phyloP scores from a whole-genome alignment of 148 eudicot species.

The Rhododendron henanense region DNA sequence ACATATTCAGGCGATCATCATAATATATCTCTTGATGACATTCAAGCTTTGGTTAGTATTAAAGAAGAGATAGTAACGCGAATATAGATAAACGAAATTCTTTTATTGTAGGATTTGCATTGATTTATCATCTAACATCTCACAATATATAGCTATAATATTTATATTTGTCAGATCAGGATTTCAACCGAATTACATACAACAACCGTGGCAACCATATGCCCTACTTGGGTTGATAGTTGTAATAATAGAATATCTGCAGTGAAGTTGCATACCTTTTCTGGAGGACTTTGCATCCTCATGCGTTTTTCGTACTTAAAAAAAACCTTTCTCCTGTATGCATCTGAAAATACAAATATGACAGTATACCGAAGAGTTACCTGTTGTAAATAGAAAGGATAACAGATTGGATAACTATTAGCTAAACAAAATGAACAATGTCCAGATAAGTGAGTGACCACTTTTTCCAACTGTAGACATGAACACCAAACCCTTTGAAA shows the following conservation, averaged over 20 bases:
- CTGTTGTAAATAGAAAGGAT: background rate
- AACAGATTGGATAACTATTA: background rate
- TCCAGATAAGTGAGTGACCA: background rate
- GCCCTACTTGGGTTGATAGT: too few relatives aligned
- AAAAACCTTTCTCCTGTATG: slow-evolving; percentile 74
- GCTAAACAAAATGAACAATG: background rate
- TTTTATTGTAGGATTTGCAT: too few relatives aligned
- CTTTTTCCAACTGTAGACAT: background rate
- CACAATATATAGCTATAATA: too few relatives aligned
- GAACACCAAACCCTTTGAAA: background rate
- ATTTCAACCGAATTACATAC: too few relatives aligned
- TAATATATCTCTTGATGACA: too few relatives aligned
- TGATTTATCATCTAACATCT: too few relatives aligned
- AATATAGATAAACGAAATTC: too few relatives aligned
- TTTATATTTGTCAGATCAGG: too few relatives aligned
- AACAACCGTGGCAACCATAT: too few relatives aligned
- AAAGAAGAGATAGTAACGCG: too few relatives aligned
- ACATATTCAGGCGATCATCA: background rate
- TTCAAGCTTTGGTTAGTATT: too few relatives aligned
- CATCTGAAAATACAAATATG: slow-evolving; percentile 39
- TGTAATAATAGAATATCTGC: too few relatives aligned
- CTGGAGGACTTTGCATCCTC: slow-evolving; percentile 69
- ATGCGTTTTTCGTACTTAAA: slow-evolving; percentile 86
- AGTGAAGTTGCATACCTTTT: slow-evolving; percentile 49
- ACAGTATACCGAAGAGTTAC: background rate